Percentiles rank a stretch among this genome's conserved stretches.
Conservation (phyloP, 768 basidiomycete species). For the Sporobolomyces pararoseus region DNA sequence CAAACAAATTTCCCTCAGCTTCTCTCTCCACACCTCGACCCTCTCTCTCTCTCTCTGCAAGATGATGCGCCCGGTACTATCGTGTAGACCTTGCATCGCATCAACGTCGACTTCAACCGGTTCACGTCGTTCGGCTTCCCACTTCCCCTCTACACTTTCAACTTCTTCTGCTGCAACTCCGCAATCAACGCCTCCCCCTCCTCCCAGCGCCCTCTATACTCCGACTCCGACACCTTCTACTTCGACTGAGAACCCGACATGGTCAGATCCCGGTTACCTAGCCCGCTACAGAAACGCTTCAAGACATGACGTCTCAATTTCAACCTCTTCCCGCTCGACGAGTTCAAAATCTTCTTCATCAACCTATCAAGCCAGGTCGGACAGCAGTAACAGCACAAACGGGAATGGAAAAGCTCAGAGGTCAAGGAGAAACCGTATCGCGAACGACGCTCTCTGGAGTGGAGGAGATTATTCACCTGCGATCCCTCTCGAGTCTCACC, state of each 20-base stretch:
- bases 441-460: constrained; percentile 39
- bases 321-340: background rate
- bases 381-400: background rate
- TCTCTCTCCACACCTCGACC: background rate
- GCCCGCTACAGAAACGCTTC: constrained; percentile 25
- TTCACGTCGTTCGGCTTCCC: constrained; percentile 16
- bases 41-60: background rate
- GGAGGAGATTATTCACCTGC: constrained; percentile 35
- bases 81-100: background rate
- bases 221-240: background rate
- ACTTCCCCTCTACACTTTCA: constrained; percentile 10
- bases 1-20: background rate
- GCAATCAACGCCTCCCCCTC: background rate
- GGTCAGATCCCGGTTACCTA: constrained; percentile 36
- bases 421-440: constrained; percentile 31
- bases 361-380: background rate
- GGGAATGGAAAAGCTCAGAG: constrained; percentile 12
- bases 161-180: background rate
- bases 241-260: constrained; percentile 13
- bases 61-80: constrained; percentile 17
- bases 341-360: background rate
- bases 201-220: constrained; percentile 11
- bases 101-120: background rate
- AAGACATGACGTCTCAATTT: constrained; percentile 18
- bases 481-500: constrained; percentile 36